A percentile compares a stretch with the other conserved stretches of the same genome.
phyloP scores from a whole-genome alignment of 2,329 filamentous ascomycete species.

The Fusarium staphyleae region DNA sequence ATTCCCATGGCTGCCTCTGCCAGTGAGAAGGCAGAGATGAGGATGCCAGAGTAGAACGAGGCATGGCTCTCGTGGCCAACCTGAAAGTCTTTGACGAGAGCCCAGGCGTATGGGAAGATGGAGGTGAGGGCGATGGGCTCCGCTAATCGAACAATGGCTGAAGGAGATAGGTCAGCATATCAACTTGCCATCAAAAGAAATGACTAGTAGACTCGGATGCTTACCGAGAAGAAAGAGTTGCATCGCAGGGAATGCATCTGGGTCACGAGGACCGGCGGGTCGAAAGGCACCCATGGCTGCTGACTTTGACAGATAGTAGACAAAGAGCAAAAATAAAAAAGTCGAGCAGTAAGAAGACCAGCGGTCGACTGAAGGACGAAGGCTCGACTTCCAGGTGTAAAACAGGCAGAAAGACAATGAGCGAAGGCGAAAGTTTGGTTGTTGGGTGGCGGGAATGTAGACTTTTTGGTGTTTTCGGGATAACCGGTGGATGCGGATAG shows the following conservation, averaged over 20 bases:
- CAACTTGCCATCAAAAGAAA: conserved; percentile 80
- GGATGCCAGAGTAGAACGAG: conserved; percentile 85
- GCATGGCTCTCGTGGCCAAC: conserved; percentile 77
- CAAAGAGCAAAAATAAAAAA: conserved; percentile 6
- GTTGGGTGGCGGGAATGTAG: conserved; percentile 2
- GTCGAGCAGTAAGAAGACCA: not conserved
- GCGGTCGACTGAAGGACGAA: not conserved
- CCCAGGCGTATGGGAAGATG: conserved; percentile 92
- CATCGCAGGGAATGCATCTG: conserved; percentile 78
- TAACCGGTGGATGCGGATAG: conserved; percentile 1
- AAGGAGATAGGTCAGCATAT: not conserved
- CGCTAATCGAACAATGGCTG: conserved; percentile 89
- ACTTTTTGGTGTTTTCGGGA: conserved; percentile 11
- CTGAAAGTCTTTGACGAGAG: conserved; percentile 78
- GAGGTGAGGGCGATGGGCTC: conserved; percentile 93
- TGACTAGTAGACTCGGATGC: conserved; percentile 45
- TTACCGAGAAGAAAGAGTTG: conserved; percentile 87
- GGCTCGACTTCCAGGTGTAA: not conserved
- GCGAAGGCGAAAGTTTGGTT: conserved; percentile 5
- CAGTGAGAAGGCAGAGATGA: conserved; percentile 86
- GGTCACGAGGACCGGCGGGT: conserved; percentile 62
- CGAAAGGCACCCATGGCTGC: conserved; percentile 61
- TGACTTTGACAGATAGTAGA: conserved; percentile 30
- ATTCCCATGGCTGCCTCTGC: conserved; percentile 85
- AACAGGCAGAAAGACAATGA: conserved; percentile 3